These are phyloP conservation scores for Phytopythium chamaehyphon DNA, from an alignment of 352 stramenopile species.

Conservation along the genomic window DNA sequence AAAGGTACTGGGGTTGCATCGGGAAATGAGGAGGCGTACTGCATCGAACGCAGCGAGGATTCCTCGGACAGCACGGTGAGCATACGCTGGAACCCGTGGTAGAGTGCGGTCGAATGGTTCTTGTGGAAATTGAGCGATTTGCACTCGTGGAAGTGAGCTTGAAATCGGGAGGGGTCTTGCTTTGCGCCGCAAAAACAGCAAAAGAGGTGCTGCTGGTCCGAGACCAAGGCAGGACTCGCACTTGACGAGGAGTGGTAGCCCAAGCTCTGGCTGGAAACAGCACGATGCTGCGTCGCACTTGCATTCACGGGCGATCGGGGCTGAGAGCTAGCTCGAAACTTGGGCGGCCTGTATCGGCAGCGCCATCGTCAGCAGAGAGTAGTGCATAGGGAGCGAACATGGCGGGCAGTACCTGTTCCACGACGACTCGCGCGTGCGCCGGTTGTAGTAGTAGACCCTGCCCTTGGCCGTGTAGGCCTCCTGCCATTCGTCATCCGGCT, in stretches of 20 bases:
- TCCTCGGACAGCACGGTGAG: constrained; percentile 66
- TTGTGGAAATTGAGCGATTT: constrained; percentile 51
- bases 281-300: constrained; percentile 11
- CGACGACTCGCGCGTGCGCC: constrained; percentile 76
- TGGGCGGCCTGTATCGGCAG: constrained; percentile 9
- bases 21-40: constrained; percentile 69
- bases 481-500: constrained; percentile 58
- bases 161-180: constrained; percentile 26
- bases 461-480: constrained; percentile 83
- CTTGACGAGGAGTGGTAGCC: constrained; percentile 24
- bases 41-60: constrained; percentile 46
- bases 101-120: constrained; percentile 45
- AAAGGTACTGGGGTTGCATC: constrained; percentile 33
- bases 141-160: constrained; percentile 47
- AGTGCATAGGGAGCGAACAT: not conserved
- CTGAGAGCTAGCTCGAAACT: constrained; percentile 5
- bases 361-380: not conserved
- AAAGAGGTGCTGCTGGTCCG: constrained; percentile 43
- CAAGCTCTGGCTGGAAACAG: constrained; percentile 23
- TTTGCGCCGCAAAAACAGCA: constrained; percentile 72
- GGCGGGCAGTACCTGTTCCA: constrained; percentile 61
- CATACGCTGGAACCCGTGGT: constrained; percentile 58
- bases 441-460: constrained; percentile 89
- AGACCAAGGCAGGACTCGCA: constrained; percentile 14
- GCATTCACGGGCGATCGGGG: constrained; percentile 4